Evolutionary conservation across 257 asterid genomes (phyloP).

Genomic region (Handroanthus guayacan): DNA sequence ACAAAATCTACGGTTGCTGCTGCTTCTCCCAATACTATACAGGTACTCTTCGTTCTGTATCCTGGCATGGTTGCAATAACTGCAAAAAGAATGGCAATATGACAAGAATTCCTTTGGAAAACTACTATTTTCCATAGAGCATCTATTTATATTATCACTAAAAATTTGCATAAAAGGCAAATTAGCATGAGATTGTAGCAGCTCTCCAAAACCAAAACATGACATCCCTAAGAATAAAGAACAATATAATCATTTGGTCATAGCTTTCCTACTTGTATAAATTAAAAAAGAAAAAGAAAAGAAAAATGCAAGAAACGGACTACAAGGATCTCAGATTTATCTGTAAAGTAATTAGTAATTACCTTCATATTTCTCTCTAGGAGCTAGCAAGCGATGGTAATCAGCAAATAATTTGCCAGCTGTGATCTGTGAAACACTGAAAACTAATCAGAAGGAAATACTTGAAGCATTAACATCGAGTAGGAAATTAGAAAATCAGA

Average conservation of each 20-base stretch:
- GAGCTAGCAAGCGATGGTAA: conserved; percentile 81
- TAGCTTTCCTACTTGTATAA: conserved; percentile 1
- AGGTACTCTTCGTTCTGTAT: conserved; percentile 64
- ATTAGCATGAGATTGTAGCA: background rate
- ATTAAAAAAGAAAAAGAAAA: background rate
- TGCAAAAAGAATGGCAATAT: conserved; percentile 18
- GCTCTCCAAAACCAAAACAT: background rate
- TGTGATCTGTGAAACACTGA: conserved; percentile 49
- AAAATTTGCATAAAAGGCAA: background rate
- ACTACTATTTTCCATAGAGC: background rate
- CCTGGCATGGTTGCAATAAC: conserved; percentile 51
- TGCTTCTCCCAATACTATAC: conserved; percentile 60
- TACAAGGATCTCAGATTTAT: background rate
- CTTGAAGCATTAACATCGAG: background rate
- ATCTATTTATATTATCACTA: too few species aligned
- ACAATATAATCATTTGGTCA: background rate
- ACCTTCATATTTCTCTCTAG: conserved; percentile 79
- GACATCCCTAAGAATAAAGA: background rate
- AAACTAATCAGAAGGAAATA: conserved; percentile 6
- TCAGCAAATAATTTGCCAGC: conserved; percentile 66
- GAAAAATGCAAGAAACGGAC: background rate
- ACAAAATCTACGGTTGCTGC: conserved; percentile 70
- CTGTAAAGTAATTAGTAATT: conserved; percentile 31
- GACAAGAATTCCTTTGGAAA: conserved; percentile 2
- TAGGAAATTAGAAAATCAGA: background rate